These are phyloP conservation scores for Blakeslea trispora DNA, from an alignment of 371 early-diverging fungal genomes.

Conservation along the genomic window DNA sequence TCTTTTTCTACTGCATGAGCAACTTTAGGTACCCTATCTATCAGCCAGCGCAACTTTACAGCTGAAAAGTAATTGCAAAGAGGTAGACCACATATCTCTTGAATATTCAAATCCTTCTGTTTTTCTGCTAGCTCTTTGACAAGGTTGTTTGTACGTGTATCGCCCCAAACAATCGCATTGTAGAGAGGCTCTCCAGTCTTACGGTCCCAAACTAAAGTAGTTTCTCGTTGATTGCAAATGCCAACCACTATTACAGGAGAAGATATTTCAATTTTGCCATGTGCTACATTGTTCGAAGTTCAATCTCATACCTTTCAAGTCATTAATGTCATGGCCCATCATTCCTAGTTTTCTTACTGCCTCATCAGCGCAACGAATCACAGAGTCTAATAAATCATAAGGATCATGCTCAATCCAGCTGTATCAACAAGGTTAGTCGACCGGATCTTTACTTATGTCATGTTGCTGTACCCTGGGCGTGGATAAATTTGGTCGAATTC, in stretches of 20 bases:
- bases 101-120: conserved; percentile 46
- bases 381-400: conserved; percentile 70
- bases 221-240: conserved; percentile 95
- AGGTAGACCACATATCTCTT: conserved; percentile 84
- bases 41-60: conserved; percentile 89
- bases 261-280: neutral
- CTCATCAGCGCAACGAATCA: conserved; percentile 70
- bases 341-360: conserved; percentile 68
- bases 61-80: conserved; percentile 92
- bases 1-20: conserved; percentile 38
- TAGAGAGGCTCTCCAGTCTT: conserved; percentile 79
- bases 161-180: conserved; percentile 94
- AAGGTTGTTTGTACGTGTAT: conserved; percentile 77
- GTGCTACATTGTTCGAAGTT: neutral
- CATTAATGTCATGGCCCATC: conserved; percentile 59
- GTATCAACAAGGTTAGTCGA: neutral
- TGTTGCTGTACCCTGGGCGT: conserved; percentile 82
- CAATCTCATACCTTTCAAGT: conserved; percentile 62
- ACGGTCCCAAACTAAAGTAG: conserved; percentile 86
- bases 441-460: too few relatives aligned
- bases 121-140: conserved; percentile 63
- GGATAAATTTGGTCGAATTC: conserved; percentile 84
- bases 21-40: conserved; percentile 76
- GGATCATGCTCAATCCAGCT: conserved; percentile 96
- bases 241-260: conserved; percentile 63